A percentile compares a stretch with the other conserved stretches of the same genome.
These are phyloP conservation scores for Achaetomium macrosporum DNA, from an alignment of 2,329 filamentous ascomycete genomes.

Conservation along the genomic window DNA sequence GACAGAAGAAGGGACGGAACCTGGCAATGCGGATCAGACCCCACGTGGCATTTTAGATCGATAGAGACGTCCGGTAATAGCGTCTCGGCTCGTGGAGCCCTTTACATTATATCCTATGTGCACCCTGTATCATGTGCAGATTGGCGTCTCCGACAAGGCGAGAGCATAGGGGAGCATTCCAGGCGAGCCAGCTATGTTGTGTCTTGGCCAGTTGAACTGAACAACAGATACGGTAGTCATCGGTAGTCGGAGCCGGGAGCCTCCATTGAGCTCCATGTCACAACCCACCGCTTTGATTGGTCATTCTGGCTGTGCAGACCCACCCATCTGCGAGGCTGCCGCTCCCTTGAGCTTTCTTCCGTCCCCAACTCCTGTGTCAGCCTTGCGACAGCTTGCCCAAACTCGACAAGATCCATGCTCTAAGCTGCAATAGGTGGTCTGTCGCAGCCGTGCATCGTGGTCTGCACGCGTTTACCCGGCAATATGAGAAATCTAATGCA, in stretches of 20 bases:
- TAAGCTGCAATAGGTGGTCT: neutral
- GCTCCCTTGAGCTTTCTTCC: neutral
- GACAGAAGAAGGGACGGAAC: neutral
- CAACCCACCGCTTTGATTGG: neutral
- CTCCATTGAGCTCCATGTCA: neutral
- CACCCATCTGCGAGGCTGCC: slow-evolving; percentile 9
- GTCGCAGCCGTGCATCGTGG: neutral
- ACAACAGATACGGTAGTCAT: too few relatives aligned
- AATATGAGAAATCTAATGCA: neutral
- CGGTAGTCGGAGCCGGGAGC: too few relatives aligned
- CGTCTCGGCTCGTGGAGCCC: too few relatives aligned
- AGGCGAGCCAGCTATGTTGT: too few relatives aligned
- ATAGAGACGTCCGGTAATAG: too few relatives aligned
- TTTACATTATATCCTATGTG: too few relatives aligned
- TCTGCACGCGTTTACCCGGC: neutral
- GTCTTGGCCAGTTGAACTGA: too few relatives aligned
- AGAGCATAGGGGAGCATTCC: too few relatives aligned
- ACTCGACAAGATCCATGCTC: neutral
- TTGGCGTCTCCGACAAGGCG: too few relatives aligned
- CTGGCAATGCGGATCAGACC: neutral
- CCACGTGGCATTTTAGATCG: too few relatives aligned
- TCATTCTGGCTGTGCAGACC: neutral
- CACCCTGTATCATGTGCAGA: too few relatives aligned
- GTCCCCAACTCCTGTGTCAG: neutral
- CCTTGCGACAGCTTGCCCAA: slow-evolving; percentile 1